Evolutionary conservation across 768 basidiomycete species (phyloP).

Genomic region (Terana coerulea): DNA sequence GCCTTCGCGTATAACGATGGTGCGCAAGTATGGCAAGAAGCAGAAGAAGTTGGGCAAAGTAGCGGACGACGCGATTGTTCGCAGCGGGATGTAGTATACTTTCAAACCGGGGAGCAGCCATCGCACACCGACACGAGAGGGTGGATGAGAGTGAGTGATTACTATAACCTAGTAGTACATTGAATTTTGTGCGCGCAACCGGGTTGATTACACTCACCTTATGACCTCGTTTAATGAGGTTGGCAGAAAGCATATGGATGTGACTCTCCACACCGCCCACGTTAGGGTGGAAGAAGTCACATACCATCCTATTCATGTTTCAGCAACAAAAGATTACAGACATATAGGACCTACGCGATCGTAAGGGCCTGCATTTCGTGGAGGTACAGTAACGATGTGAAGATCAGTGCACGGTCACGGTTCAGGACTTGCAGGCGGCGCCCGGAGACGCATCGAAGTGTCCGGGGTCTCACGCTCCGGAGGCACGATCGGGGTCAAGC

Average conservation of each 20-base stretch:
- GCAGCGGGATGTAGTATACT: conserved; percentile 91
- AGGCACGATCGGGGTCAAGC: too few species aligned
- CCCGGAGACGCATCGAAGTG: neutral
- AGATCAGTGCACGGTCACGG: too few species aligned
- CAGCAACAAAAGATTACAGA: too few species aligned
- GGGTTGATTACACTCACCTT: conserved; percentile 45
- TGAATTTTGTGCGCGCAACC: neutral
- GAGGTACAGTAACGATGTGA: too few species aligned
- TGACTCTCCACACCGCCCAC: conserved; percentile 97
- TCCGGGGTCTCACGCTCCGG: neutral
- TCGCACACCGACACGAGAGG: conserved; percentile 82
- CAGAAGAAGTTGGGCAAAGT: conserved; percentile 94
- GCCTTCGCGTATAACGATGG: conserved; percentile 81
- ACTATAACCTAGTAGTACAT: conserved; percentile 73
- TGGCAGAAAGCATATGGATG: conserved; percentile 88
- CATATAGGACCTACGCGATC: too few species aligned
- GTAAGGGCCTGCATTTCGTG: too few species aligned
- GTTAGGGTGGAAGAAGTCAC: conserved; percentile 93
- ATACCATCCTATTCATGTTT: conserved; percentile 95
- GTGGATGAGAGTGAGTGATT: conserved; percentile 88
- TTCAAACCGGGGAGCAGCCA: conserved; percentile 87
- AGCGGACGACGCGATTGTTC: conserved; percentile 85
- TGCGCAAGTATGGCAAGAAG: conserved; percentile 87
- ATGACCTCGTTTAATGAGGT: conserved; percentile 79
- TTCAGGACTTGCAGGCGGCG: neutral